Percentiles rank a stretch among this genome's conserved stretches.
Conservation (phyloP, 352 stramenopile genomes). For the Pythium monospermum region DNA sequence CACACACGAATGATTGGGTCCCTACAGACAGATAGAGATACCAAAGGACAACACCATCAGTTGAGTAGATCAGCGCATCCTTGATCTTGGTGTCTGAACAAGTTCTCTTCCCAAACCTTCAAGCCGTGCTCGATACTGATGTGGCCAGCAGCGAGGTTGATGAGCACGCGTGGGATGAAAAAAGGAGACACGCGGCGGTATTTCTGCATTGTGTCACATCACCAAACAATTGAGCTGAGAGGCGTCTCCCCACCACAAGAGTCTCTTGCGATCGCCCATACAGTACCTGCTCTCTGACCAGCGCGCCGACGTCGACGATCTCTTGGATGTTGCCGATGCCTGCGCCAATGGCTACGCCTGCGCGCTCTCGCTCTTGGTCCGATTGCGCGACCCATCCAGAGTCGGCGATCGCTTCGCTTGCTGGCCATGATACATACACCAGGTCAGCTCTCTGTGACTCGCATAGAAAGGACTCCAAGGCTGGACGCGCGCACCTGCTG, state of each 20-base stretch:
- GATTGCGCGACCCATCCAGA: conserved; percentile 55
- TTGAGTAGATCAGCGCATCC: background rate
- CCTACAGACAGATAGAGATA: conserved; percentile 28
- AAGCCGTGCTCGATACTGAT: conserved; percentile 89
- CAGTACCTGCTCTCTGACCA: conserved; percentile 58
- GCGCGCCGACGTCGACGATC: conserved; percentile 67
- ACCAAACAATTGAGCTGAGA: background rate
- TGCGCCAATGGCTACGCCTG: conserved; percentile 80
- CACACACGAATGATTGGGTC: conserved; percentile 96
- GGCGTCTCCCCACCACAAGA: background rate
- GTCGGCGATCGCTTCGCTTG: conserved; percentile 77
- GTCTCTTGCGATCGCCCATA: background rate
- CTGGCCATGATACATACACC: too few species aligned
- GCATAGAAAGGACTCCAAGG: too few species aligned
- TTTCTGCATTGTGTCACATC: conserved; percentile 38
- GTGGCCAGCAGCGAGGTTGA: conserved; percentile 91
- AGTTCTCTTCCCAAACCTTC: conserved; percentile 59
- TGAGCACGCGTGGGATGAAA: conserved; percentile 92
- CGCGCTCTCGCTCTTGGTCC: conserved; percentile 62
- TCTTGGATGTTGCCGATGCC: conserved; percentile 87
- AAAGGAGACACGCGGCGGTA: conserved; percentile 90
- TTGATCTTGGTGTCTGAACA: background rate
- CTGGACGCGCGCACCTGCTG: conserved; percentile 60
- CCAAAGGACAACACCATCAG: background rate
- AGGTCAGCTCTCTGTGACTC: too few species aligned